Evolutionary conservation across 2,329 filamentous ascomycete genomes (phyloP).

Genomic region (Mycocentrospora acerina): DNA sequence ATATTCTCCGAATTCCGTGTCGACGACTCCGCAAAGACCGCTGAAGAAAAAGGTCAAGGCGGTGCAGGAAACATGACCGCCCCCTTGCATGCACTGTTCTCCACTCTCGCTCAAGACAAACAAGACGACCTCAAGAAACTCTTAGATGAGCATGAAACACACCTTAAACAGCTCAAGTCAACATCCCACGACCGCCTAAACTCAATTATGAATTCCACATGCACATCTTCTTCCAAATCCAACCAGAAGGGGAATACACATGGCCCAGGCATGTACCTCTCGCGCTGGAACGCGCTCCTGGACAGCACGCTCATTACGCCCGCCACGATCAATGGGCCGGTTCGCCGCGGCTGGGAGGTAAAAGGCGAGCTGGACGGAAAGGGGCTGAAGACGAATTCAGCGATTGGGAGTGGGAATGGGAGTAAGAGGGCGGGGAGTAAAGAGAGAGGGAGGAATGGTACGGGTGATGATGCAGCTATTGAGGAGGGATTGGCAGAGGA

Average conservation of each 20-base stretch:
- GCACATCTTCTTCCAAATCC: conserved; percentile 5
- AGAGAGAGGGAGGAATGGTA: conserved; percentile 26
- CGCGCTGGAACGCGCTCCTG: conserved; percentile 70
- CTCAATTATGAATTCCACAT: conserved; percentile 49
- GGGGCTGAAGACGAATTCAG: conserved; percentile 26
- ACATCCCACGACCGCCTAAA: conserved; percentile 60
- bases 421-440: conserved; percentile 12
- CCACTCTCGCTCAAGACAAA: conserved; percentile 50
- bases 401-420: conserved; percentile 10
- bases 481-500: conserved; percentile 26
- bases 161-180: conserved; percentile 58
- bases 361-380: conserved; percentile 41
- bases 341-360: conserved; percentile 50
- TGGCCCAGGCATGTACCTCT: conserved; percentile 72
- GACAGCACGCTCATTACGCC: conserved; percentile 72
- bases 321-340: conserved; percentile 51
- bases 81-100: conserved; percentile 46
- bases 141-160: conserved; percentile 62
- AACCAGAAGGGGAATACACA: conserved; percentile 45
- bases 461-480: conserved; percentile 14
- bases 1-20: conserved; percentile 59
- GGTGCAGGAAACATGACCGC: conserved; percentile 48
- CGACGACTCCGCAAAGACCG: conserved; percentile 18
- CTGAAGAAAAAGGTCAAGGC: conserved; percentile 20
- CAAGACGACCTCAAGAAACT: conserved; percentile 51